Evolutionary conservation across 345 rosid species (phyloP).

Genomic region (Heritiera fomes): DNA sequence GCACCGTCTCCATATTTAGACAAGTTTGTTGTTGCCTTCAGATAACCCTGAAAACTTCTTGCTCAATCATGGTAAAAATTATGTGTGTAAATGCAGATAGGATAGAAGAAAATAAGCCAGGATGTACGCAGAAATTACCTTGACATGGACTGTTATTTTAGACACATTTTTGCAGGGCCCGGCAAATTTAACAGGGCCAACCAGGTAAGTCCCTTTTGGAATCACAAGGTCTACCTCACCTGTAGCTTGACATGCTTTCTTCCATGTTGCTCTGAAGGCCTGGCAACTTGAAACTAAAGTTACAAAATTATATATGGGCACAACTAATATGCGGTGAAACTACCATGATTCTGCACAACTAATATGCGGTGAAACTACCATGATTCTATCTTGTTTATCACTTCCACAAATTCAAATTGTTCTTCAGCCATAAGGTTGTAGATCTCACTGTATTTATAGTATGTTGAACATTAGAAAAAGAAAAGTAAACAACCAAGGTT

Average conservation of each 20-base stretch:
- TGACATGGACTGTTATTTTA: conserved; percentile 22
- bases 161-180: conserved; percentile 38
- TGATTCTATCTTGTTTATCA: background rate
- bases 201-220: conserved; percentile 35
- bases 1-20: conserved; percentile 27
- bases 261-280: conserved; percentile 39
- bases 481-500: too few relatives aligned
- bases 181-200: conserved; percentile 35
- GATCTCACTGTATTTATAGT: background rate
- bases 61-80: background rate
- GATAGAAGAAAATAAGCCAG: background rate
- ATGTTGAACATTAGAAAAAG: background rate
- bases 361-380: background rate
- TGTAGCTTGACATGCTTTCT: conserved; percentile 30
- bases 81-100: background rate
- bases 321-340: background rate
- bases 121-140: conserved; percentile 23
- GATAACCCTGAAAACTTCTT: conserved; percentile 36
- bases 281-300: conserved; percentile 15
- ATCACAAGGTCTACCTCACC: conserved; percentile 35
- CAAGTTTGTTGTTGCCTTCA: conserved; percentile 39
- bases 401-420: background rate
- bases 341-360: too few relatives aligned
- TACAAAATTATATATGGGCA: background rate
- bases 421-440: background rate